Evolutionary conservation across 176 grass and related monocot genomes (phyloP), one percentile per base, ranked within the genome.

Genomic region (Tillandsia leiboldiana): DNA sequence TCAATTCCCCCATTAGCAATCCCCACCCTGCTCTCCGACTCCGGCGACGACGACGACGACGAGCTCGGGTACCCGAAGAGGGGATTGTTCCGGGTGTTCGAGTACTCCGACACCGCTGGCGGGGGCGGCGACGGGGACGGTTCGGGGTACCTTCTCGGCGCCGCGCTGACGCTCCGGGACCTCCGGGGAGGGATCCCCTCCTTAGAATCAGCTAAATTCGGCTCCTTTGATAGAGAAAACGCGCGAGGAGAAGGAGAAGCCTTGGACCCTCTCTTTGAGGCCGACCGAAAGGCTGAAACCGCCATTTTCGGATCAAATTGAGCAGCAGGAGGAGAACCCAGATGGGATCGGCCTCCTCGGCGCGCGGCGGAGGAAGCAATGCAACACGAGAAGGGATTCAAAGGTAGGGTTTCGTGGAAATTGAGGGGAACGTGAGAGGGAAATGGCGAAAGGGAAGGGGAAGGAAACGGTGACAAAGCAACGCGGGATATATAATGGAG

Each of bases 61-160:
- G 76, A 68, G 52, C 77, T 79, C 56, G 82, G 71, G 67, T 76
- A 84, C 22, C 29, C 72, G 12, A 71, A 84, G 0, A 80, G 29
- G 1, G 82, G 82, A 56, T 84, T 84, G 42, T 84, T 72, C 64
- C 64, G 79, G 2, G 76, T 84, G 58, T 70, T 84, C 17, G 66
- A 20, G 49, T 13, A 72, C 24, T 49, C 62, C 15, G 51, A 67
- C 20, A 69, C 65, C 14, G 64, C 64, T 15, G 50, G 48, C 69
- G 64, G 28, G 8, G 26, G 48, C 63, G 64, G 28, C 5, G 26
- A 6, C 24, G 50, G 27, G 7, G 14, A 33, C 3, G 10, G 48
- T 3, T 51, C 22, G 29, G 20, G 20, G 18, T 61, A 56, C 56
- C 58, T 71, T 20, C 76, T 70, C 53, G 68, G 76, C 57, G 17